These are phyloP conservation scores for Gnaphalium uliginosum DNA, from an alignment of 129 eudicot genomes.

Conservation along the genomic window DNA sequence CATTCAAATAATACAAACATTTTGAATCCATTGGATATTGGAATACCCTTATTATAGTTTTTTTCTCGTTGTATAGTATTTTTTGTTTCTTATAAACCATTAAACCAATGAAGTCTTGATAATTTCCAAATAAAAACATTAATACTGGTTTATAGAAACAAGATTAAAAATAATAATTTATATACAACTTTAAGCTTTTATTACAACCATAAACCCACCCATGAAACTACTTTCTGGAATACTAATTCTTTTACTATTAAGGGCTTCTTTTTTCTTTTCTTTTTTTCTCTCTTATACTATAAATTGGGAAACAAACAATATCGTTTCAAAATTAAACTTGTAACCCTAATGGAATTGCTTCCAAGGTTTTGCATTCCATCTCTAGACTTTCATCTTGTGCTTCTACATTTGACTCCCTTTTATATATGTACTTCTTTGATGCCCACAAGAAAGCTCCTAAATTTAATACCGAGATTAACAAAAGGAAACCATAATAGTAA, in stretches of 20 bases:
- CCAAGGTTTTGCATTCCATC: constrained; percentile 47
- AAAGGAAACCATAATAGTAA: constrained; percentile 71
- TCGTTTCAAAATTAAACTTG: constrained; percentile 35
- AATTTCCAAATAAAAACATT: too few relatives aligned
- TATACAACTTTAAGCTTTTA: neutral
- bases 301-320: constrained; percentile 26
- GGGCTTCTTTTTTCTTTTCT: too few relatives aligned
- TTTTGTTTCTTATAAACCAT: too few relatives aligned
- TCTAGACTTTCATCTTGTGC: constrained; percentile 42
- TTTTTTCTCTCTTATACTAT: neutral
- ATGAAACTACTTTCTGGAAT: neutral
- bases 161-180: too few relatives aligned
- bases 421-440: constrained; percentile 68
- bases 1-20: too few relatives aligned
- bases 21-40: too few relatives aligned
- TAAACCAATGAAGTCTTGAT: too few relatives aligned
- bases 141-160: too few relatives aligned
- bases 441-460: constrained; percentile 61
- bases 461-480: constrained; percentile 58
- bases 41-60: too few relatives aligned
- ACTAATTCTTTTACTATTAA: neutral
- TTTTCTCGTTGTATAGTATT: too few relatives aligned
- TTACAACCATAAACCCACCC: neutral
- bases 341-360: constrained; percentile 41
- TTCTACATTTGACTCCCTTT: constrained; percentile 46